phyloP scores from a whole-genome alignment of 352 stramenopile species.

The Plasmopara halstedii region DNA sequence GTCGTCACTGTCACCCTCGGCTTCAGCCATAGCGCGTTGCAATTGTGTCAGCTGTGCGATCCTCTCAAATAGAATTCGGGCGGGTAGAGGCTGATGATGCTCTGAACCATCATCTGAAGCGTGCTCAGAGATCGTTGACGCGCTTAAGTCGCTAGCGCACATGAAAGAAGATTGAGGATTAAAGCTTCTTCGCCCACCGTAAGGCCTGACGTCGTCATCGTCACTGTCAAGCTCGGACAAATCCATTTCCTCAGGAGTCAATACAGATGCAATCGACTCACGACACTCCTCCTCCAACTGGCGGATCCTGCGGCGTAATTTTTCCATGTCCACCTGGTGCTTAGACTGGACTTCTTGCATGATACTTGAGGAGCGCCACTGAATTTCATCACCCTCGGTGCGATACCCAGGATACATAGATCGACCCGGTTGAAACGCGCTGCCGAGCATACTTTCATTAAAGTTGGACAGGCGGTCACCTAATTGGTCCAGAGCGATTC shows the following conservation, averaged over 20 bases:
- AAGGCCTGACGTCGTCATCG: slow-evolving; percentile 9
- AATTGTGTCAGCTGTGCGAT: slow-evolving; percentile 48
- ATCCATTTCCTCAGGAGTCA: slow-evolving; percentile 42
- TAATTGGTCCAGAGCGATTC: slow-evolving; percentile 37
- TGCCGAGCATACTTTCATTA: slow-evolving; percentile 22
- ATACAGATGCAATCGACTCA: slow-evolving; percentile 44
- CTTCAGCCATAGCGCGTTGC: slow-evolving; percentile 40
- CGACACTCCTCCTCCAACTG: slow-evolving; percentile 48
- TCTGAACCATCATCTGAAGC: slow-evolving; percentile 27
- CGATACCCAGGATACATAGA: slow-evolving; percentile 9
- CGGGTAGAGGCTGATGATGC: slow-evolving; percentile 23
- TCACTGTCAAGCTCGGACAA: slow-evolving; percentile 29
- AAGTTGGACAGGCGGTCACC: slow-evolving; percentile 39
- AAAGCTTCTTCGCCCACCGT: slow-evolving; percentile 9
- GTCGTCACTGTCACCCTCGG: slow-evolving; percentile 36
- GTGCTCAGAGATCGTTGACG: slow-evolving; percentile 22
- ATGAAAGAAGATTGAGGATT: slow-evolving; percentile 17
- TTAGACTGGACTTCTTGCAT: slow-evolving; percentile 40
- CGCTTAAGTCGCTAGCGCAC: slow-evolving; percentile 19
- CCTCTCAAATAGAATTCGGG: slow-evolving; percentile 34
- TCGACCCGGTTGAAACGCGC: slow-evolving; percentile 15
- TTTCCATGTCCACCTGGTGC: slow-evolving; percentile 39
- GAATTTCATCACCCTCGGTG: slow-evolving; percentile 13
- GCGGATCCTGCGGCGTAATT: slow-evolving; percentile 29
- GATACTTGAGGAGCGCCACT: slow-evolving; percentile 36